These are phyloP conservation scores for Trichoderma oligosporum DNA, from an alignment of 2,329 filamentous ascomycete species.

Conservation along the genomic window DNA sequence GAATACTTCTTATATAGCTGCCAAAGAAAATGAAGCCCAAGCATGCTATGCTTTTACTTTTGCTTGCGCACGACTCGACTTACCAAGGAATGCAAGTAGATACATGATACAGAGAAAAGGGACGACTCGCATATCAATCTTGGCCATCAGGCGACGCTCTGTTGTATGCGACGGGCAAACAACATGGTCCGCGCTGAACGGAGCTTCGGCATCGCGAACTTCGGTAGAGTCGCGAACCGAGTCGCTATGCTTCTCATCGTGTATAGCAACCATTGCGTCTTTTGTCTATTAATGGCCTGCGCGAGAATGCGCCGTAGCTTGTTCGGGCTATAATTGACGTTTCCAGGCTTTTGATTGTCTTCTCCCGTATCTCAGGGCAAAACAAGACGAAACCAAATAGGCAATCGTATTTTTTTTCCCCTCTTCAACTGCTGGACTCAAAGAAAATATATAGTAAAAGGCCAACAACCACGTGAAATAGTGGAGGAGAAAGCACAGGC, in stretches of 20 bases:
- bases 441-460: background rate
- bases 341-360: background rate
- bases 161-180: conserved; percentile 53
- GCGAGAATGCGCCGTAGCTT: background rate
- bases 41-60: no score
- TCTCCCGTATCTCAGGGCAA: background rate
- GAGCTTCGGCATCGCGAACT: conserved; percentile 5
- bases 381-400: no score
- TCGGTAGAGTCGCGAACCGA: conserved; percentile 20
- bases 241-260: conserved; percentile 22
- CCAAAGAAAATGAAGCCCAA: no score
- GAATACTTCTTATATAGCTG: no score
- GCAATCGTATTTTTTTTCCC: background rate
- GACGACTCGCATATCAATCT: conserved; percentile 68
- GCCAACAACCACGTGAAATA: conserved; percentile 13
- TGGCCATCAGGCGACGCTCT: conserved; percentile 62
- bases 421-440: background rate
- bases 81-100: conserved; percentile 62
- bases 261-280: conserved; percentile 22
- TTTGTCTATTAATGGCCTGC: background rate
- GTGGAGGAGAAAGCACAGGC: conserved; percentile 16
- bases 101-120: conserved; percentile 72
- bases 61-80: conserved; percentile 16
- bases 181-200: background rate
- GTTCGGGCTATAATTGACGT: background rate